phyloP scores from a whole-genome alignment of 768 basidiomycete species.

The Suillus occidentalis region DNA sequence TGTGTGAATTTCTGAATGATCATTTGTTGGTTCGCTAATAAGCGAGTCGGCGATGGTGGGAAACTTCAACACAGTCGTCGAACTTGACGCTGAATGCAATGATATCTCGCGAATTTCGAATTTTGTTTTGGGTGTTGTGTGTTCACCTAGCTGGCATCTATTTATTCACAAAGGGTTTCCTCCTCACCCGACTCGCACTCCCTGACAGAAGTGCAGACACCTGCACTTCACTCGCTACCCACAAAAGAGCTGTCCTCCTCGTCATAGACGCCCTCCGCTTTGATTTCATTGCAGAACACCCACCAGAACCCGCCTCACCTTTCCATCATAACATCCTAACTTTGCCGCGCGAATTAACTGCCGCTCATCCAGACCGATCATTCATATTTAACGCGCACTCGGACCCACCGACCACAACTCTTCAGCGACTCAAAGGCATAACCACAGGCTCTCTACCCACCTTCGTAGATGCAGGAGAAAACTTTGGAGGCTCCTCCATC shows the following conservation, averaged over 20 bases:
- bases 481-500: conserved; percentile 86
- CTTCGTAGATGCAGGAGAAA: conserved; percentile 91
- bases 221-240: conserved; percentile 47
- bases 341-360: conserved; percentile 72
- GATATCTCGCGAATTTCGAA: conserved; percentile 15
- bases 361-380: conserved; percentile 63
- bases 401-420: conserved; percentile 93
- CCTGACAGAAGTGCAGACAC: conserved; percentile 36
- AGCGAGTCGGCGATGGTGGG: too few relatives aligned
- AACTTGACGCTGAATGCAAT: conserved; percentile 10
- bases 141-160: conserved; percentile 80
- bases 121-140: conserved; percentile 59
- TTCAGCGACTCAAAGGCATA: conserved; percentile 92
- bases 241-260: conserved; percentile 78
- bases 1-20: too few relatives aligned
- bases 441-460: conserved; percentile 96
- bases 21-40: too few relatives aligned
- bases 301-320: conserved; percentile 53
- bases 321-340: conserved; percentile 83
- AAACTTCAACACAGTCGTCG: too few relatives aligned
- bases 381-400: conserved; percentile 88
- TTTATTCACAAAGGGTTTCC: conserved; percentile 90
- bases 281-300: conserved; percentile 82
- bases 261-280: conserved; percentile 93
- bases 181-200: conserved; percentile 64